Conservation (phyloP, 2,329 filamentous ascomycete species). For the Didymella exigua region DNA sequence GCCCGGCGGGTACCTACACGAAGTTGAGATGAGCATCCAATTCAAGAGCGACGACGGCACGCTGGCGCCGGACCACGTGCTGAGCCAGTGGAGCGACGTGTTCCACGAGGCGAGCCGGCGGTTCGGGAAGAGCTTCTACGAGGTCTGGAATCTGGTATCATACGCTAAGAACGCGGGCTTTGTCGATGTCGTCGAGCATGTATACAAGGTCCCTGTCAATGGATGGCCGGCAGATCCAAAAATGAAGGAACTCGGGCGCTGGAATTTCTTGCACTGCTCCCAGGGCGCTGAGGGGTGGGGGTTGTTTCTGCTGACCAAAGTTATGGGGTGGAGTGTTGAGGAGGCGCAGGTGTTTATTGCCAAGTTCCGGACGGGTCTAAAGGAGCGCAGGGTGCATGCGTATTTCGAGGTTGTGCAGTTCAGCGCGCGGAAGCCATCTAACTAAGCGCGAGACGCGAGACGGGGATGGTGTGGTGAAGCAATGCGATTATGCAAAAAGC, state of each 20-base stretch:
- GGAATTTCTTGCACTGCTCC: constrained; percentile 40
- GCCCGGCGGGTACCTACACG: constrained; percentile 50
- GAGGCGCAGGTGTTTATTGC: constrained; percentile 53
- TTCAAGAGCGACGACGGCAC: constrained; percentile 49
- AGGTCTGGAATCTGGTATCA: constrained; percentile 33
- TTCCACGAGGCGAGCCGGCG: constrained; percentile 32
- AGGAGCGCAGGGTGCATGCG: constrained; percentile 39
- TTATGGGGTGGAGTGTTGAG: constrained; percentile 46
- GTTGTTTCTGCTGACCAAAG: constrained; percentile 34
- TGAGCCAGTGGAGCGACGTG: constrained; percentile 32
- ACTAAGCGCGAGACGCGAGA: neutral
- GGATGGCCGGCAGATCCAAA: constrained; percentile 36
- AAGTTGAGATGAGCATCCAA: constrained; percentile 50
- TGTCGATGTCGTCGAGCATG: constrained; percentile 30
- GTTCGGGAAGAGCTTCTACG: constrained; percentile 36
- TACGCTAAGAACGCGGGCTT: constrained; percentile 38
- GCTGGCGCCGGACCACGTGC: constrained; percentile 37
- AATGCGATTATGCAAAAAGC: constrained; percentile 1
- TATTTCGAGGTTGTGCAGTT: constrained; percentile 36
- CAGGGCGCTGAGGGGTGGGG: constrained; percentile 38
- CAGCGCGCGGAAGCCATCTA: constrained; percentile 10
- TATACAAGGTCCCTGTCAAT: constrained; percentile 40
- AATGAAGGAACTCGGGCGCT: constrained; percentile 42
- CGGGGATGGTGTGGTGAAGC: no score
- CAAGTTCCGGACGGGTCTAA: constrained; percentile 39